Conservation (phyloP, 176 grass and related monocot genomes). For the Otatea glauca region DNA sequence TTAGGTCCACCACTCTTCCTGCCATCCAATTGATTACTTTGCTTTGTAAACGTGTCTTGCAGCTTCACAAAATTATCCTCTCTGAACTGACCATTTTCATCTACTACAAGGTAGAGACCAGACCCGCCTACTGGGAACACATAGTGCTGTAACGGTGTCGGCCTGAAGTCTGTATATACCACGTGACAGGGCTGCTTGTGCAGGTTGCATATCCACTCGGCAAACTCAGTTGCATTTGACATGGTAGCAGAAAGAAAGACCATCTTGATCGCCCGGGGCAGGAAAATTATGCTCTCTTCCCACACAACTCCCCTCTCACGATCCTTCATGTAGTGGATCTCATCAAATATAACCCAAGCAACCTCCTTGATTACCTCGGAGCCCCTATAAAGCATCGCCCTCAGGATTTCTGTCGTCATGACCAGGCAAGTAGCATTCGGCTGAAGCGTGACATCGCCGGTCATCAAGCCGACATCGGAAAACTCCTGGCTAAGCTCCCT, state of each 20-base stretch:
- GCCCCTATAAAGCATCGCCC: conserved; percentile 95
- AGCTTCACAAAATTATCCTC: conserved; percentile 94
- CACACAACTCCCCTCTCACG: conserved; percentile 93
- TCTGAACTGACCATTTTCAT: conserved; percentile 94
- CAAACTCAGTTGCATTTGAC: conserved; percentile 98
- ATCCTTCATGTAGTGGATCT: conserved; percentile 99
- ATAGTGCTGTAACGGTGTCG: conserved; percentile 95
- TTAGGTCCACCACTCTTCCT: conserved; percentile 61
- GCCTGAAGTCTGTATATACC: conserved; percentile 98
- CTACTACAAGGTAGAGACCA: conserved; percentile 95
- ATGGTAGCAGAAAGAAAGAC: conserved; percentile 96
- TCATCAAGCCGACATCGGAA: conserved; percentile 91
- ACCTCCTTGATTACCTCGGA: conserved; percentile 98
- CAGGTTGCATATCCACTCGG: conserved; percentile 96
- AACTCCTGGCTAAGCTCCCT: conserved; percentile 94
- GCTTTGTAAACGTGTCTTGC: conserved; percentile 81
- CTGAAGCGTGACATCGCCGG: conserved; percentile 88
- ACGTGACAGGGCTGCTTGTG: conserved; percentile 97
- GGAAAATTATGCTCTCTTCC: conserved; percentile 98
- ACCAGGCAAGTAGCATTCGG: conserved; percentile 94
- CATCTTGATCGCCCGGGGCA: conserved; percentile 98
- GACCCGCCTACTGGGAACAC: conserved; percentile 87
- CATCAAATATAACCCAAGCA: conserved; percentile 98
- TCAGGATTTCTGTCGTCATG: conserved; percentile 97
- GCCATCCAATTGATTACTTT: conserved; percentile 55